Base-by-base conservation (phyloP, 495 filamentous ascomycete species). In the Penicillium cinerascens region DNA sequence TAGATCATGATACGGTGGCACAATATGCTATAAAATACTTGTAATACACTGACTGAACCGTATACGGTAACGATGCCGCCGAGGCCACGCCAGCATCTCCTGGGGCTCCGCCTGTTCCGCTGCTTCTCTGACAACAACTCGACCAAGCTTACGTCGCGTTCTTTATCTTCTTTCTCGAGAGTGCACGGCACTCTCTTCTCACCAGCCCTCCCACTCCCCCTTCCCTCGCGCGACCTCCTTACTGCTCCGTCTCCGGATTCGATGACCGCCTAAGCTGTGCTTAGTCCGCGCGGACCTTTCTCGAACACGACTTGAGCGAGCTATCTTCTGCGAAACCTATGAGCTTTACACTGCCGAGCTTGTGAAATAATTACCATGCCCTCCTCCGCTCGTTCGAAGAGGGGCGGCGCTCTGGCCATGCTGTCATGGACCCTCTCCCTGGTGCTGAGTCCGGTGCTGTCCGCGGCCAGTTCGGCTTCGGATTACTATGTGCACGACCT, bases 401-500 rank as follows among this genome's bases (percentile, higher is more conserved):
- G 46, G 40, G 51, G 41, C n/a, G 41, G 54, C 44, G 56, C 52
- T 50, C 29, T 61, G 18, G 23, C 48, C 38, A 49, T 66, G 37
- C 53, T 66, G 20, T 59, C 68, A 47, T 72, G 65, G 59, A 37
- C 58, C 0, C 44, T 69, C 21, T 65, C 60, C 37, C 40, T 71
- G 7, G 33, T 65, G 11, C 54, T 67, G 21, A 65, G 49, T 21
- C 59, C 65, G 4, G 44, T 52, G 18, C 48, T 64, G 20, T 63
- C 56, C 8, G 54, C 72, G 9, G 79, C 78, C n/a, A 79, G 78
- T 55, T 77, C 79, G 3, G 85, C 91, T 22, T 88, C 83, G 18
- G 93, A 97, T 67, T 98, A 96, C 70, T 98, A 86, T 74, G 86
- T 98, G 20, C 80, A 82, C 52, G 80, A 80, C 8, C 75, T 98